Base-by-base conservation (phyloP, 495 filamentous ascomycete species). In the Podospora pseudoanserina region DNA sequence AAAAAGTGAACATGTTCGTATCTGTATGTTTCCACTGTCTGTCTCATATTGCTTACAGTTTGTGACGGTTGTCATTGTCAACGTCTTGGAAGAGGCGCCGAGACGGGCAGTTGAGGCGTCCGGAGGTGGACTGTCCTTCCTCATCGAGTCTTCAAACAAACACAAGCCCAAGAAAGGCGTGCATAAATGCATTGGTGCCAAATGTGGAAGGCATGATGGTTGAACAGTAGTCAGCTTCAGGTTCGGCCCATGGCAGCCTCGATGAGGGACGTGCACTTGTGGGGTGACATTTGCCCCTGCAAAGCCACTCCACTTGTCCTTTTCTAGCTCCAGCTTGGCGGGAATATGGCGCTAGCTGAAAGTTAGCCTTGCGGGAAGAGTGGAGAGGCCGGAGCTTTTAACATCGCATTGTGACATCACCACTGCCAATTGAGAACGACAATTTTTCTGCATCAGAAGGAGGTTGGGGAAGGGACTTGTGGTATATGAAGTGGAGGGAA, bases 371-470 rank as follows among this genome's bases (percentile, higher is more conserved):
- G 39, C 39, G 39, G 39, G 39, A 13, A 49, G 39, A 16, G 39
- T 49, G 39, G 39, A 49, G 39, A 49, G 15, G 39, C 15, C 39
- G 39, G 13, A 13, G 39, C 39, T 49, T 49, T 65, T 39, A 65
- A 19, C 34, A 65, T 19, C 54, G 5, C 32, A 27, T 65, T 58
- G 53, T 65, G 64, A 65, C 64, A 65, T 65, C 64, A 65, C 53
- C 64, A 65, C 15, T 58, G 13, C 20, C 16, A 49, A 39, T 59
- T 57, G n/a, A 20, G 11, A 20, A 20, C 20, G 28, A 49, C 16
- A 6, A 2, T 66, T 23, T 60, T 59, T 5, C 27, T 18, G 5
- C 44, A 19, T 66, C 44, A 49, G 39, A 5, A 49, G 39, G 39
- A 49, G 39, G 39, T 16, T 49, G 39, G 39, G 39, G 23, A 23